Evolutionary conservation across 2,329 filamentous ascomycete species (phyloP), one percentile per base, ranked within the genome.

Genomic region (Aquanectria penicillioides): DNA sequence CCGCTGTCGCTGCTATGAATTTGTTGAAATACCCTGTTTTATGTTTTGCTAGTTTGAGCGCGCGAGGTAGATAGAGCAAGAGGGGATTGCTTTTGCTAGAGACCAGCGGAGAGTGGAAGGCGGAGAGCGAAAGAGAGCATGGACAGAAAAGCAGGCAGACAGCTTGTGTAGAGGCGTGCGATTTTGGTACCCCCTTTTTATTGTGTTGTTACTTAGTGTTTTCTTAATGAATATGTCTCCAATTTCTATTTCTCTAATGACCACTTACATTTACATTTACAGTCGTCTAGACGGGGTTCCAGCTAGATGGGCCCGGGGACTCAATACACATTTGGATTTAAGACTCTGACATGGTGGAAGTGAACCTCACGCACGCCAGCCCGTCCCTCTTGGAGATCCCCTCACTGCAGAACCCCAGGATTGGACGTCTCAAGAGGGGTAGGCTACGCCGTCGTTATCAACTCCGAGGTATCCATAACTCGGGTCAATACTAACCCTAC

Each of bases 171-270:
- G 31, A 46, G 40, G 40, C 40, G 34, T 47, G 51, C 40, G 36
- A 52, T 47, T 22, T 40, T 56, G 46, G 31, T 44, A 33, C 46
- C 31, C 25, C 20, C 22, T 43, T 44, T 59, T 49, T 41, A 29
- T 44, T 36, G 47, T 53, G 34, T 41, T 47, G 43, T 49, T 51
- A 53, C 53, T 52, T 57, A 49, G 44, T 52, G 44, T 60, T 51
- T 57, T 68, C 44, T 56, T 68, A 67, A 68, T 68, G 62, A 66
- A 52, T 40, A 68, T 57, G 66, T 48, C 57, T 49, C 26, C 53
- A 47, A 61, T 64, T 61, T 59, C 53, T 48, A 28, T 33, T 68
- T 64, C 55, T 62, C n/a, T n/a, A 50, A 41, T 23, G 41, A 57
- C 15, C 36, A 49, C 37, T 50, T 37, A 29, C 36, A 49, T 43